Base-by-base conservation (phyloP, 768 basidiomycete species). In the Dioszegia crocea region DNA sequence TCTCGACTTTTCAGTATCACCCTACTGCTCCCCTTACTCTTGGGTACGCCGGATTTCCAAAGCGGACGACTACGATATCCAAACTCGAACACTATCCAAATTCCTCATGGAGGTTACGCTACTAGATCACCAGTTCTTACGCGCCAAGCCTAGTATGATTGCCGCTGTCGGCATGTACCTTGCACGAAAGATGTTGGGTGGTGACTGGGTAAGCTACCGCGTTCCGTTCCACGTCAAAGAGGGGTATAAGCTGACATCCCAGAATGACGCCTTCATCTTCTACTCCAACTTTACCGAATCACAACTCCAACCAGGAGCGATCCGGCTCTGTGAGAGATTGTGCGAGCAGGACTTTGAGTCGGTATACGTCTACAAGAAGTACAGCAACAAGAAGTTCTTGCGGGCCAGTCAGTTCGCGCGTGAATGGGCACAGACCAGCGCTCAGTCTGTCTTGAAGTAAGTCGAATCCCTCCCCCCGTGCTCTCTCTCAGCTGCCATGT, bases 1-100 rank as follows among this genome's bases (percentile, higher is more conserved):
- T 29, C 84, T 99, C 54, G 91, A 96, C 62, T 98, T 98, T 80
- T 86, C 87, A 77, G 76, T 99, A 78, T 97, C 93, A 60, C 87
- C 92, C 61, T 99, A 99, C 79, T 98, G 96, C 80, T 96, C 93
- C 51, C 96, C 96, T 3, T 98, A 98, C 81, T 91, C 89, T 76
- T 98, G 96, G 94, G 92, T 98, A 83, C 85, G 96, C 60, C 88
- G 87, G 70, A 98, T 99, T 76, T 93, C 90, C 83, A 96, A 92
- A 78, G 94, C 96, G 33, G 96, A 99, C 79, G 89, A 94, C 77
- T 99, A 98, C 77, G 91, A 98, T 74, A 86, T 98, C 72, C 94
- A 97, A 76, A 99, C 96, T 14, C 82, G 96, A 62, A 99, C 96
- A 26, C 80, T 99, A 47, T 88, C 91, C 83, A 99, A 99, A 79